These are phyloP conservation scores for Cetraspora pellucida DNA, from an alignment of 192 early-diverging fungal genomes.

Conservation along the genomic window DNA sequence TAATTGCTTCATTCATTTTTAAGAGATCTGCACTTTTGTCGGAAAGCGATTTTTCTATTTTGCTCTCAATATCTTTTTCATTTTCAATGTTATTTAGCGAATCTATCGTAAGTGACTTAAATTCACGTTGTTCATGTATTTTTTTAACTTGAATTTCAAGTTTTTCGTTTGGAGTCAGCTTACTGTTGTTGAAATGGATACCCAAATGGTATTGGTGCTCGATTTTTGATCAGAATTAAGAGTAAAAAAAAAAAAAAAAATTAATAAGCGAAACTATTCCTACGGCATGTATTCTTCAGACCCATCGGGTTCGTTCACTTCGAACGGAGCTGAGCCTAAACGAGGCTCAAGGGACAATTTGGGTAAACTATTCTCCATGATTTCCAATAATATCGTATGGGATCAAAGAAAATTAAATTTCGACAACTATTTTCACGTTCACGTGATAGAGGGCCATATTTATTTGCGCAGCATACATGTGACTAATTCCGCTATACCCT, in stretches of 20 bases:
- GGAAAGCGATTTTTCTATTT: neutral
- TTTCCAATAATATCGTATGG: no score
- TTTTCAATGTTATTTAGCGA: neutral
- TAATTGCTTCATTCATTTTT: neutral
- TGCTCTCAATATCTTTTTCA: neutral
- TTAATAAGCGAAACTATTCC: neutral
- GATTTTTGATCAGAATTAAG: neutral
- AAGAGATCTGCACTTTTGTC: neutral
- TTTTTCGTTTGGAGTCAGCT: conserved; percentile 14
- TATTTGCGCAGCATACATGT: no score
- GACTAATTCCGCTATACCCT: no score
- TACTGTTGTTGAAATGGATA: neutral
- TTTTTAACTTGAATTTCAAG: conserved; percentile 18
- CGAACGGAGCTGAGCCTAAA: neutral
- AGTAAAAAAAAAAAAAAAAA: neutral
- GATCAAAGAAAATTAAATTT: no score
- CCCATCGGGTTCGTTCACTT: conserved; percentile 3
- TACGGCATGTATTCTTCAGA: conserved; percentile 12
- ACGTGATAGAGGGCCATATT: no score
- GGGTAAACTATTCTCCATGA: neutral
- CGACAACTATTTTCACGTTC: no score
- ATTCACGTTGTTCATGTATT: conserved; percentile 14
- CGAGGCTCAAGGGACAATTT: conserved; percentile 23
- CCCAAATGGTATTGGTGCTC: no score
- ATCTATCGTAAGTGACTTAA: conserved; percentile 14